Evolutionary conservation across 805 yeast species (phyloP).

Genomic region (Ascoidea rubescens): DNA sequence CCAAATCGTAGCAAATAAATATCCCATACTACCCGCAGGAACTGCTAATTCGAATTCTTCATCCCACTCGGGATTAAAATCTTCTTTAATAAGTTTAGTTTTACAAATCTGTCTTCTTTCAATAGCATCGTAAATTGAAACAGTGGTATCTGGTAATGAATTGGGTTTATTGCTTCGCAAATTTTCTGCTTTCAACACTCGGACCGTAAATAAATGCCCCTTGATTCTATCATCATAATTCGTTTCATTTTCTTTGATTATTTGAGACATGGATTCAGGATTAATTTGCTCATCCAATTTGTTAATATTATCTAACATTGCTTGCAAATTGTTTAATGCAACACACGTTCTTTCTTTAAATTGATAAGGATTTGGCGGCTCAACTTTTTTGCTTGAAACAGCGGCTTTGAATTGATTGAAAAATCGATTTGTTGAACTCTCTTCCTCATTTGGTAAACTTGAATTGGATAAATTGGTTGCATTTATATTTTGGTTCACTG

Average conservation of each 20-base stretch:
- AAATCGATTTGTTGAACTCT: slow-evolving; percentile 28
- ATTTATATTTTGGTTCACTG: slow-evolving; percentile 2
- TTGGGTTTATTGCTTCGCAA: slow-evolving; percentile 32
- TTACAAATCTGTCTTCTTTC: slow-evolving; percentile 45
- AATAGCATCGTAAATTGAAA: slow-evolving; percentile 45
- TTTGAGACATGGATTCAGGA: slow-evolving; percentile 38
- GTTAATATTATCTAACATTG: slow-evolving; percentile 32
- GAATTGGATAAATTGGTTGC: slow-evolving; percentile 11
- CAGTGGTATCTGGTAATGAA: slow-evolving; percentile 41
- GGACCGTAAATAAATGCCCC: slow-evolving; percentile 45
- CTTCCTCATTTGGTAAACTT: slow-evolving; percentile 12
- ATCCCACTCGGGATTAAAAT: slow-evolving; percentile 70
- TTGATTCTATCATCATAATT: slow-evolving; percentile 21
- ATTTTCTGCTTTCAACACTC: slow-evolving; percentile 51
- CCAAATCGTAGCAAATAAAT: slow-evolving; percentile 57
- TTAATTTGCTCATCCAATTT: slow-evolving; percentile 42
- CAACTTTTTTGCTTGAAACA: slow-evolving; percentile 24
- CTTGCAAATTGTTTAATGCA: slow-evolving; percentile 56
- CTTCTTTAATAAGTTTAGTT: slow-evolving; percentile 50
- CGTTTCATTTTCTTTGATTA: slow-evolving; percentile 16
- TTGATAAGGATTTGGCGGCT: slow-evolving; percentile 36
- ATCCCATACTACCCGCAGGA: slow-evolving; percentile 25
- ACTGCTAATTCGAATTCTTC: slow-evolving; percentile 59
- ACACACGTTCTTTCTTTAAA: slow-evolving; percentile 54
- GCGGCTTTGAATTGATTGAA: slow-evolving; percentile 36